Evolutionary conservation across 2,329 filamentous ascomycete species (phyloP), one percentile per base, ranked within the genome.

Genomic region (Thelonectria discophora): DNA sequence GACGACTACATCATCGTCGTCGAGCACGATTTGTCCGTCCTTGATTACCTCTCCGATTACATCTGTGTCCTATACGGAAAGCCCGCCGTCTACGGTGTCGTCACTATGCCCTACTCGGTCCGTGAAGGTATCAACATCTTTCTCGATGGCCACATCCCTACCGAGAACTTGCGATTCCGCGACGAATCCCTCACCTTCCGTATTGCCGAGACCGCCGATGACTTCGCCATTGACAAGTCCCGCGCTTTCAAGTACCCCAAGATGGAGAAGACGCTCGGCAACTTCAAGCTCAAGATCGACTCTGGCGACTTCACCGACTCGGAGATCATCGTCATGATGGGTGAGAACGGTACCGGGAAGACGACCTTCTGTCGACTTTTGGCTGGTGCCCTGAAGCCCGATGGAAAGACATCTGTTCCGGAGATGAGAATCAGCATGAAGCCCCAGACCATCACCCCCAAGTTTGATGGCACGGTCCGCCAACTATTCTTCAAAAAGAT

Each of bases 401-500:
- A 99, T 72, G 88, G 86, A 71, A 88, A 84, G 67, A 83, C 87
- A 72, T 88, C 88, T 72, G 86, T 99, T 15, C 95, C 95, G 15
- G 88, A 92, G 70, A 97, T 99, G 94, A 93, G 91, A 82, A 97
- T 99, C 77, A 94, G 90, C 83, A 96, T 98, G 93, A 99, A 99
- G 86, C 96, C 96, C 18, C 95, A 99, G 83, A 99, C 96, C 74
- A 99, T 99, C 74, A 99, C 94, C 2, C 95, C 95, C 75, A 99
- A 97, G 80, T 99, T 97, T 76, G 90, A 94, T 69, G 95, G 96
- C 66, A 99, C 94, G 40, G 95, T 99, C 60, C 93, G 95, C 65
- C 93, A 97, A 79, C 86, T 99, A 52, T 98, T 99, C 86, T 97
- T 98, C 88, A 99, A 99, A 90, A 94, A 95, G 84, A 99, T 99